Base-by-base conservation (phyloP, 2,329 filamentous ascomycete species). In the Colletotrichum theobromicola region DNA sequence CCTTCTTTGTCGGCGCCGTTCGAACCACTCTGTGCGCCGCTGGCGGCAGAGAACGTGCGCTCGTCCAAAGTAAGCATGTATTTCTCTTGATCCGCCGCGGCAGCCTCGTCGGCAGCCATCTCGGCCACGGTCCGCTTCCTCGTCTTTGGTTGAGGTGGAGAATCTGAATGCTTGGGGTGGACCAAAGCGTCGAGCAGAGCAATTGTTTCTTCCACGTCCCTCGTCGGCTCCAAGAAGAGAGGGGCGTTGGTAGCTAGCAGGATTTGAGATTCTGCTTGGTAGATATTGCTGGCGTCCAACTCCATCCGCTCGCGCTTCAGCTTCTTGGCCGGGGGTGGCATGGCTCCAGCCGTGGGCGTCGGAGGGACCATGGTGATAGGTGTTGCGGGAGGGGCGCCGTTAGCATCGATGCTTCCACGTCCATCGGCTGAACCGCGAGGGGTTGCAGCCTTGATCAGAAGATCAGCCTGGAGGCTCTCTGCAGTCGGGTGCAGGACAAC, bases 21-120 rank as follows among this genome's bases (percentile, higher is more conserved):
- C 15, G 88, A 85, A 4, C 88, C 88, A 72, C 90, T 88, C 74
- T 91, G 89, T 9, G 89, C 89, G 53, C 89, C 87, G 5, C 90
- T 88, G 16, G 88, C 87, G 53, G 87, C 90, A 2, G 93, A 88
- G 15, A 92, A 90, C 74, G 95, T 89, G 7, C 95, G 91, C 79
- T 98, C 96, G 80, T 99, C 97, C 84, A 96, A 92, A 26, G 95
- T 93, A 65, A 98, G 92, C 95, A 99, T 97, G 78, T 95, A 97
- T 61, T 95, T 91, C 84, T 99, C 96, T 77, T 95, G 93, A 74
- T 95, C 94, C 26, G 96, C 96, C 1, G 95, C 95, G 74, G 95
- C 89, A 1, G 97, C 96, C 84, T 99, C 96, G 80, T 99, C 97
- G 9, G 96, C 96, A 10, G 95, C 97, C 87, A 98, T 92, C 82